A percentile compares a stretch with the other conserved stretches of the same genome.
Conservation (phyloP, 768 basidiomycete species). For the Tylopilus sp. region DNA sequence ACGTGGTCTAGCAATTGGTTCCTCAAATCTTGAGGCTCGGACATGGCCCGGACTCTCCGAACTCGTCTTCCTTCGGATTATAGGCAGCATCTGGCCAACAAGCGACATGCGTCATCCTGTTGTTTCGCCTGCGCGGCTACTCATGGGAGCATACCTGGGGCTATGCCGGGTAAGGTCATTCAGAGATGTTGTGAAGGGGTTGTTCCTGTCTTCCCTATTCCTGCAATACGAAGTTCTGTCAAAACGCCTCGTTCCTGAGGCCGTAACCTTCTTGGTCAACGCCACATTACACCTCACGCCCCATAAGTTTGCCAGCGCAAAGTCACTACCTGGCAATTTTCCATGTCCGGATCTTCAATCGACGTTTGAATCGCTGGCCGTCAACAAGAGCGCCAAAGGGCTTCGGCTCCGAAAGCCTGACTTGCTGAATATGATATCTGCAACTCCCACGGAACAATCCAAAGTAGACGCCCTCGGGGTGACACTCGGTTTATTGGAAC, state of each 20-base stretch:
- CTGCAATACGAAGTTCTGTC: constrained; percentile 82
- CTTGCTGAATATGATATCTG: constrained; percentile 42
- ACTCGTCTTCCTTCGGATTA: constrained; percentile 72
- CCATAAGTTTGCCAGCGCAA: constrained; percentile 42
- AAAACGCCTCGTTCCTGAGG: constrained; percentile 87
- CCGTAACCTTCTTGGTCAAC: constrained; percentile 75
- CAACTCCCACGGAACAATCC: constrained; percentile 45
- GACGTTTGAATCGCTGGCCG: constrained; percentile 40
- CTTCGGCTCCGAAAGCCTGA: constrained; percentile 43
- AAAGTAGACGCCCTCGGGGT: constrained; percentile 72
- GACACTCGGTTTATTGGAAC: constrained; percentile 58
- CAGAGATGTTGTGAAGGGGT: constrained; percentile 74
- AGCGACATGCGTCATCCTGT: constrained; percentile 93
- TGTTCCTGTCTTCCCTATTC: constrained; percentile 86
- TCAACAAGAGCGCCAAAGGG: constrained; percentile 39
- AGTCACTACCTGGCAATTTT: constrained; percentile 64
- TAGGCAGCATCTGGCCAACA: constrained; percentile 86
- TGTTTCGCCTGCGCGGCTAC: constrained; percentile 76
- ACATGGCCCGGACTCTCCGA: constrained; percentile 91
- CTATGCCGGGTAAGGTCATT: constrained; percentile 76
- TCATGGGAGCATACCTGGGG: constrained; percentile 90
- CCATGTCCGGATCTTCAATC: constrained; percentile 67
- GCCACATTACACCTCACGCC: constrained; percentile 73
- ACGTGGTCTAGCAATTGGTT: constrained; percentile 71
- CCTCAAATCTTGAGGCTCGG: constrained; percentile 56